phyloP scores from a whole-genome alignment of 177 flowering plant species.

The Tripterygium wilfordii region DNA sequence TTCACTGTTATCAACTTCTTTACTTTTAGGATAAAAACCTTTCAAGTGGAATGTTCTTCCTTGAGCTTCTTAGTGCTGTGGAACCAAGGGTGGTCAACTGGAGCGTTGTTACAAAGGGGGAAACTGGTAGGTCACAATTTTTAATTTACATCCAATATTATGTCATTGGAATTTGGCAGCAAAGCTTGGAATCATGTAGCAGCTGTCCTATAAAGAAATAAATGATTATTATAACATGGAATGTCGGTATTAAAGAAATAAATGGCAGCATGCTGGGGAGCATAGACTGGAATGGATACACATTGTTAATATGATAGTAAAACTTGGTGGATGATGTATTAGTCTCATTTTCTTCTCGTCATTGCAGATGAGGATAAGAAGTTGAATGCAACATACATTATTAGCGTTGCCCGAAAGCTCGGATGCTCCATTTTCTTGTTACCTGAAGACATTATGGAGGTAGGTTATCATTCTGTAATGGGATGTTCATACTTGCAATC shows the following conservation, averaged over 20 bases:
- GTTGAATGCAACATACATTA: constrained; percentile 55
- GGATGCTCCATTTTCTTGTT: constrained; percentile 61
- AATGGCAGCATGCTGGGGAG: background rate
- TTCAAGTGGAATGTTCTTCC: constrained; percentile 57
- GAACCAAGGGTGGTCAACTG: constrained; percentile 71
- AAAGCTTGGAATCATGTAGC: too few species aligned
- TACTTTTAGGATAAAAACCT: constrained; percentile 46
- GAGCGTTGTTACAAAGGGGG: constrained; percentile 55
- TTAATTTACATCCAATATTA: background rate
- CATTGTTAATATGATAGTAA: too few species aligned
- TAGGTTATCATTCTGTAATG: constrained; percentile 7
- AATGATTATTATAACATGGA: too few species aligned
- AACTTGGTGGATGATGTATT: too few species aligned
- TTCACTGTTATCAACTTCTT: background rate
- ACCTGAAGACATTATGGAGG: constrained; percentile 68
- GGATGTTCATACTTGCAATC: background rate
- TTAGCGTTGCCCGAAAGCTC: constrained; percentile 65
- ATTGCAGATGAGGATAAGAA: constrained; percentile 62
- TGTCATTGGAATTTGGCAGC: too few species aligned
- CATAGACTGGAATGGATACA: background rate
- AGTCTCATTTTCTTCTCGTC: background rate
- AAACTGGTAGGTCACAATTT: constrained; percentile 28
- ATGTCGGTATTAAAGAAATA: too few species aligned
- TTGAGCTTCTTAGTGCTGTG: constrained; percentile 60
- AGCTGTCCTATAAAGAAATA: too few species aligned